Evolutionary conservation across 2,329 filamentous ascomycete species (phyloP).

Genomic region (Phaeosphaeriaceae sp.): DNA sequence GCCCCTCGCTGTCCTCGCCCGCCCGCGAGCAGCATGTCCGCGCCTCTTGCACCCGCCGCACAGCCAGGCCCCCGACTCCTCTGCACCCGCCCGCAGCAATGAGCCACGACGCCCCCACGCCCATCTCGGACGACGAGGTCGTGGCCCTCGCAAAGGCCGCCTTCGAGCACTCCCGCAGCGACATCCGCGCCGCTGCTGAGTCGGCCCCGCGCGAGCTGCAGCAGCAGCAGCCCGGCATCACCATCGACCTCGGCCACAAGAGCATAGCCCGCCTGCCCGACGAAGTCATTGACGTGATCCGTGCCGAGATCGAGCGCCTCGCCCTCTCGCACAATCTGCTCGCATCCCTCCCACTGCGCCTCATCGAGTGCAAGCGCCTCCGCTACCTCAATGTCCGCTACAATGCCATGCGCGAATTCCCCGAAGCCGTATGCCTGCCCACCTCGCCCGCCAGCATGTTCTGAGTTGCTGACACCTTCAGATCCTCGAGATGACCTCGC

Average conservation of each 20-base stretch:
- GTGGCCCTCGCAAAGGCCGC: constrained; percentile 70
- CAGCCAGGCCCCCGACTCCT: constrained; percentile 7
- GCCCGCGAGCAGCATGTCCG: constrained; percentile 11
- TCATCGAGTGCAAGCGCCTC: constrained; percentile 77
- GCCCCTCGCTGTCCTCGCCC: constrained; percentile 5
- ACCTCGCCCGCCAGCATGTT: background rate
- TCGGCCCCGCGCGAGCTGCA: constrained; percentile 63
- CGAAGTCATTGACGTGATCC: constrained; percentile 77
- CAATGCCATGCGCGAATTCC: constrained; percentile 74
- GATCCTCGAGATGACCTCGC: constrained; percentile 83
- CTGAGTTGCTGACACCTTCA: constrained; percentile 48
- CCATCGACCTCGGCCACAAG: constrained; percentile 79
- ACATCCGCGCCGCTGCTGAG: constrained; percentile 63
- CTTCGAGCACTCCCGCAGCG: constrained; percentile 71
- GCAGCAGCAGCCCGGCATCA: constrained; percentile 70
- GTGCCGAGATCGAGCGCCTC: constrained; percentile 75
- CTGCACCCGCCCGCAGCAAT: constrained; percentile 35
- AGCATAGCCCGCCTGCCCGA: constrained; percentile 74
- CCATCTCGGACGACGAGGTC: constrained; percentile 68
- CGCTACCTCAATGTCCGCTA: constrained; percentile 82
- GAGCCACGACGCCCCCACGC: constrained; percentile 49
- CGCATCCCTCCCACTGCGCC: constrained; percentile 71
- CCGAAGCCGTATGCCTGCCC: constrained; percentile 62
- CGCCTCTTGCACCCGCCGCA: constrained; percentile 10
- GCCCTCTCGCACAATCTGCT: constrained; percentile 83